phyloP scores from a whole-genome alignment of 73 alveolate species.

The Stentor roeselii region DNA sequence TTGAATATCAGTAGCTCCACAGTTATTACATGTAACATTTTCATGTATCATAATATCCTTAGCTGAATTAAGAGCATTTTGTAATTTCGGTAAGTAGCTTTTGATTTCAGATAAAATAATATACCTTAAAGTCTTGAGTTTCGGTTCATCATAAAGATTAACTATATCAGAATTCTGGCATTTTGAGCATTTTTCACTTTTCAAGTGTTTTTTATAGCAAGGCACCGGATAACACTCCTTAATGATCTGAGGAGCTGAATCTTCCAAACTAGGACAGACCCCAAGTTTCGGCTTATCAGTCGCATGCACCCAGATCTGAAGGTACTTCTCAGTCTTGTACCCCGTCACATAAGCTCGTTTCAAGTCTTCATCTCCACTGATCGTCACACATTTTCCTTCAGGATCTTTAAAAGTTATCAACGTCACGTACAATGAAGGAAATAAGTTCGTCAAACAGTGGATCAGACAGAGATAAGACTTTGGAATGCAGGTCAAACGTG shows the following conservation, averaged over 20 bases:
- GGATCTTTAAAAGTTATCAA: background rate
- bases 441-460: too few species aligned
- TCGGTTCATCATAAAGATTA: background rate
- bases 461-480: too few species aligned
- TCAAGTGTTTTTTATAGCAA: background rate
- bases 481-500: too few species aligned
- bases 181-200: background rate
- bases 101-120: slow-evolving; percentile 31
- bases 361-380: slow-evolving; percentile 30
- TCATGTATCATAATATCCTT: slow-evolving; percentile 30
- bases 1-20: slow-evolving; percentile 57
- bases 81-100: background rate
- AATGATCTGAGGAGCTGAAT: slow-evolving; percentile 36
- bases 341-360: slow-evolving; percentile 28
- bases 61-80: background rate
- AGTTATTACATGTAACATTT: slow-evolving; percentile 67
- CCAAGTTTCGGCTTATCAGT: background rate
- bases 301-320: background rate
- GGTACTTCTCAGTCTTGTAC: slow-evolving; percentile 5
- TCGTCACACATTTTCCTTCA: background rate
- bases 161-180: background rate
- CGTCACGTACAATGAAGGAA: too few species aligned
- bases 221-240: slow-evolving; percentile 11
- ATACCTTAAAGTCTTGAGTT: background rate
- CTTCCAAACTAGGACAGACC: background rate